These are phyloP conservation scores for Cinnamomum chago DNA, from an alignment of 164 flowering plant genomes.

Conservation along the genomic window DNA sequence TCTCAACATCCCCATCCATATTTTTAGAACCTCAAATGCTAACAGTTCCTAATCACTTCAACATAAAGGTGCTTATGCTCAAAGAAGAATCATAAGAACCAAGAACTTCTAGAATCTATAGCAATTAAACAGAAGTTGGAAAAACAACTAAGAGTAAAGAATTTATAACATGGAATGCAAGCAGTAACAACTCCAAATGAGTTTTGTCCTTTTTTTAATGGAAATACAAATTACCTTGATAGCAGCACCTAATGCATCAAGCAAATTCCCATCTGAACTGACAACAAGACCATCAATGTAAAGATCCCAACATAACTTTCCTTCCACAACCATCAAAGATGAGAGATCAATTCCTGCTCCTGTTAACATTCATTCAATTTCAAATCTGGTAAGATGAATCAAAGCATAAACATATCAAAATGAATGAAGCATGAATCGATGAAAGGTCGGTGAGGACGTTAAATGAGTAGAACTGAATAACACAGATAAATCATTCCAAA, in stretches of 20 bases:
- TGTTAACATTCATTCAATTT: constrained; percentile 10
- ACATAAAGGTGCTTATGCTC: no score
- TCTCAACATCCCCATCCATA: not conserved
- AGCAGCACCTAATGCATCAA: constrained; percentile 90
- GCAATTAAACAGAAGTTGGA: not conserved
- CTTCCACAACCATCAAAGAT: constrained; percentile 64
- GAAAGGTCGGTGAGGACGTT: no score
- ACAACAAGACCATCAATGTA: constrained; percentile 90
- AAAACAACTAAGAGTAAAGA: not conserved
- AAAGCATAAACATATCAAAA: no score
- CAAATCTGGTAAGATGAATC: no score
- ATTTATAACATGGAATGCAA: not conserved
- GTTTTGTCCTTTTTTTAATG: not conserved
- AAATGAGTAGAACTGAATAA: no score
- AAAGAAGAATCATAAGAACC: no score
- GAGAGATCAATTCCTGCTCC: constrained; percentile 93
- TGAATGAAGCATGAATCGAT: no score
- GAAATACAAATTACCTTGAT: constrained; percentile 55
- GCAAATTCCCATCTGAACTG: constrained; percentile 84
- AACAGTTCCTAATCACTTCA: no score
- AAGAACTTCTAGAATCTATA: no score
- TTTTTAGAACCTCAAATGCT: not conserved
- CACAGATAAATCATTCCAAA: no score
- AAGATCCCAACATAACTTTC: constrained; percentile 94
- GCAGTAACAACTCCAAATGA: not conserved